Evolutionary conservation across 352 stramenopile genomes (phyloP).

Genomic region (Saprolegnia diclina): DNA sequence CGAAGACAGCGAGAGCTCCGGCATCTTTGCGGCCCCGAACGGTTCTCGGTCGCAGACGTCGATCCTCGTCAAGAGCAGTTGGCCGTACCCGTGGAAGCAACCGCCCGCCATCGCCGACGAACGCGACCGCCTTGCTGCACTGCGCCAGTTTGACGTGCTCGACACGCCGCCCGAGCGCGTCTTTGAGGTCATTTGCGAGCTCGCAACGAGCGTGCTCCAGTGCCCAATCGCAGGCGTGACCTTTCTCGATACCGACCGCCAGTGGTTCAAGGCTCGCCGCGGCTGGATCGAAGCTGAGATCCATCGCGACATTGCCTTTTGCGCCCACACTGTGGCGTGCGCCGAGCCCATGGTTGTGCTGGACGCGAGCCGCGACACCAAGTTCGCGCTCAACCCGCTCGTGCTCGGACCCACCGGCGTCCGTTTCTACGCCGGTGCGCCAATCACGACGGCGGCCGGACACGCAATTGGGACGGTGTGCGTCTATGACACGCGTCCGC

Average conservation of each 20-base stretch:
- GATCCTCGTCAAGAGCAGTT: background rate
- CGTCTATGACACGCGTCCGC: background rate
- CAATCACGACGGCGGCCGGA: background rate
- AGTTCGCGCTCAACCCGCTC: constrained; percentile 48
- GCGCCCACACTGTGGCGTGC: background rate
- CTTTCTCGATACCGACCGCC: background rate
- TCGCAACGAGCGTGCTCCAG: background rate
- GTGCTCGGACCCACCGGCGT: constrained; percentile 50
- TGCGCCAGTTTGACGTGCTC: background rate
- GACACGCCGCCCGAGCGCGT: background rate
- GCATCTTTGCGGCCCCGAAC: too few relatives aligned
- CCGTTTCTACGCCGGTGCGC: constrained; percentile 63
- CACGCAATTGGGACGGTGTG: background rate
- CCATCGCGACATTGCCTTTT: background rate
- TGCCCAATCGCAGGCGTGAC: background rate
- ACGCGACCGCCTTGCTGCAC: background rate
- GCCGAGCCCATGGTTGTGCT: constrained; percentile 31
- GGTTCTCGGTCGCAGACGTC: background rate
- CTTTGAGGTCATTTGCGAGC: background rate
- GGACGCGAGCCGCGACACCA: constrained; percentile 44
- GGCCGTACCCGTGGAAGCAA: background rate
- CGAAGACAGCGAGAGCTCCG: background rate
- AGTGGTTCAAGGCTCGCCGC: background rate
- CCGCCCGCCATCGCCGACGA: background rate
- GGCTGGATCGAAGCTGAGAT: background rate